Conservation (phyloP, 73 alveolate species). For the Blepharisma stoltei region DNA sequence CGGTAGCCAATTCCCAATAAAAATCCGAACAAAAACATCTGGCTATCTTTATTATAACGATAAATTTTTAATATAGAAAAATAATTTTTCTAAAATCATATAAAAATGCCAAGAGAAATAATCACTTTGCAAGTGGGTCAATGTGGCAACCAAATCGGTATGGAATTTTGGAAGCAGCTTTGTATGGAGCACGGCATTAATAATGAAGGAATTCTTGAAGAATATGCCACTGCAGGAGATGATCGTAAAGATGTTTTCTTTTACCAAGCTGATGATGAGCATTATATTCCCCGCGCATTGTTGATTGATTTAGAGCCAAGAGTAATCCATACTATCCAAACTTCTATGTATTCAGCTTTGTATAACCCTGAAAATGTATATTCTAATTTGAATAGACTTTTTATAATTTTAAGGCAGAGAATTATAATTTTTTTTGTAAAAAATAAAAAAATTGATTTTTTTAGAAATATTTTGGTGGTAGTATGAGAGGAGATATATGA, state of each 20-base stretch:
- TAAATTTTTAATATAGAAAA: too few relatives aligned
- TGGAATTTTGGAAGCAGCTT: constrained; percentile 98
- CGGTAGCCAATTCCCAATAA: constrained; percentile 3
- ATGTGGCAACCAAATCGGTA: constrained; percentile 99
- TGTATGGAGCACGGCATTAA: constrained; percentile 98
- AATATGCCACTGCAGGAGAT: constrained; percentile 86
- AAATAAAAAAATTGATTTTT: too few relatives aligned
- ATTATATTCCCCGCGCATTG: constrained; percentile 97
- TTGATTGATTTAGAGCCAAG: constrained; percentile 98
- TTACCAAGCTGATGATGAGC: constrained; percentile 99
- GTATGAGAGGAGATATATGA: too few relatives aligned
- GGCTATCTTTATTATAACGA: too few relatives aligned
- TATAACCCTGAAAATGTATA: constrained; percentile 98
- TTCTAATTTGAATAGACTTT: too few relatives aligned
- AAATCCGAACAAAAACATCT: not conserved
- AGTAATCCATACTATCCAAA: constrained; percentile 78
- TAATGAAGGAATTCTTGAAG: constrained; percentile 93
- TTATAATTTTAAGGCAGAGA: too few relatives aligned
- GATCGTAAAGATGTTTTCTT: constrained; percentile 98
- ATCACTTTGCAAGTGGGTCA: constrained; percentile 99
- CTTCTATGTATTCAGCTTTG: constrained; percentile 70
- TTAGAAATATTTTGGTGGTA: too few relatives aligned
- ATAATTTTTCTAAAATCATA: too few relatives aligned
- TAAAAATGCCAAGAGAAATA: constrained; percentile 99
- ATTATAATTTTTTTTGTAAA: too few relatives aligned